Conservation (phyloP, 805 yeast genomes). For the Ogataea paraovalis region DNA sequence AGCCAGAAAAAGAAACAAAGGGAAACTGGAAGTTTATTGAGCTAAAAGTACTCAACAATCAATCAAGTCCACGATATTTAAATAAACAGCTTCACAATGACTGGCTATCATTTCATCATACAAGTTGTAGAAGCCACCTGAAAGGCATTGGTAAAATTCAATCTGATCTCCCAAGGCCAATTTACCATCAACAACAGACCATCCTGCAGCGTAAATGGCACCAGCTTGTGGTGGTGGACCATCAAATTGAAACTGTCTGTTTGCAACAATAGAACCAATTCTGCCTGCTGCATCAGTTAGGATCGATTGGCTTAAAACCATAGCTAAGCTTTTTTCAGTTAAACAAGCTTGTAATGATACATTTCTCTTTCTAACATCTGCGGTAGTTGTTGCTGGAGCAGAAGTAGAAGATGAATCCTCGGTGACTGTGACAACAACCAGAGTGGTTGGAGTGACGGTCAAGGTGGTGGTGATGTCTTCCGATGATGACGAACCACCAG, state of each 20-base stretch:
- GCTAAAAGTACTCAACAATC: conserved; percentile 35
- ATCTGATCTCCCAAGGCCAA: conserved; percentile 61
- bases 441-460: conserved; percentile 26
- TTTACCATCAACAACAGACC: conserved; percentile 56
- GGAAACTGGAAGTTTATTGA: not conserved
- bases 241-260: conserved; percentile 78
- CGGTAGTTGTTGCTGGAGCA: not conserved
- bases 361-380: conserved; percentile 15
- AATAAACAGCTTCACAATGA: conserved; percentile 61
- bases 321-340: conserved; percentile 46
- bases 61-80: conserved; percentile 55
- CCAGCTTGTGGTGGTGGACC: conserved; percentile 84
- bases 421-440: conserved; percentile 28
- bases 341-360: conserved; percentile 37
- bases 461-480: conserved; percentile 26
- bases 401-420: conserved; percentile 23
- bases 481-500: conserved; percentile 21
- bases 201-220: conserved; percentile 61
- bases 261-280: conserved; percentile 75
- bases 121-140: conserved; percentile 76
- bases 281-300: conserved; percentile 60
- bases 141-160: conserved; percentile 68
- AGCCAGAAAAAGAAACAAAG: not conserved
- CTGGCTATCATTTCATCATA: conserved; percentile 60
- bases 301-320: conserved; percentile 48